Evolutionary conservation across 331 rosid species (phyloP), one percentile per base, ranked within the genome.

Genomic region (Pyracantha coccinea): DNA sequence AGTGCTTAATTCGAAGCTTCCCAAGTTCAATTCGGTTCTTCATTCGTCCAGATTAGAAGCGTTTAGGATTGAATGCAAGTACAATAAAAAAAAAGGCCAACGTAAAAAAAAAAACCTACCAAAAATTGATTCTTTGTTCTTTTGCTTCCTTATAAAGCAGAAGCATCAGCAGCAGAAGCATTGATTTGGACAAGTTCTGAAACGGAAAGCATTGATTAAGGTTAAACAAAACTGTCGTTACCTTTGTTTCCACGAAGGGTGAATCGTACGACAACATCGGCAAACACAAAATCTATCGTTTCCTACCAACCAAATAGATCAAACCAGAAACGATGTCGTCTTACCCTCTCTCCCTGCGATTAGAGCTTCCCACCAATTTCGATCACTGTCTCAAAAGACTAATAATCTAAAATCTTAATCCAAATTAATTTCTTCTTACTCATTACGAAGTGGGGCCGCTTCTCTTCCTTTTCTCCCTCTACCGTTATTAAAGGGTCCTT

Each of bases 391-490:
- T n/a, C 21, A 1, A 14, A 6, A 15, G 31, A 12, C 63, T 23
- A 58, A 5, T 38, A 58, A 23, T 58, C 27, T 25, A 23, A 25
- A 50, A 52, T 9, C 33, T 14, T 25, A 25, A 15, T 28, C 67
- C 35, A 5, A 27, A 50, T 27, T 20, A 27, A 24, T 14, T 47
- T n/a, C 23, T 57, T 29, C 13, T 69, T 72, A 57, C 73, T 78
- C 78, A 65, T 66, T 14, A 14, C 21, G 15, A 24, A 1, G 75
- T 71, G 79, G 80, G 57, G 15, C 75, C 78, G 71, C 55, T 17
- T 38, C 32, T 8, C 12, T 3, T 29, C 25, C 52, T 74, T 63
- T 69, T 55, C 31, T 31, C 60, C 73, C 52, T 21, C 76, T 41
- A 45, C 41, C 44, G 68, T 33, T 10, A 44, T 44, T 54, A 4